Base-by-base conservation (phyloP, 768 basidiomycete genomes). In the Hericium erinaceus region DNA sequence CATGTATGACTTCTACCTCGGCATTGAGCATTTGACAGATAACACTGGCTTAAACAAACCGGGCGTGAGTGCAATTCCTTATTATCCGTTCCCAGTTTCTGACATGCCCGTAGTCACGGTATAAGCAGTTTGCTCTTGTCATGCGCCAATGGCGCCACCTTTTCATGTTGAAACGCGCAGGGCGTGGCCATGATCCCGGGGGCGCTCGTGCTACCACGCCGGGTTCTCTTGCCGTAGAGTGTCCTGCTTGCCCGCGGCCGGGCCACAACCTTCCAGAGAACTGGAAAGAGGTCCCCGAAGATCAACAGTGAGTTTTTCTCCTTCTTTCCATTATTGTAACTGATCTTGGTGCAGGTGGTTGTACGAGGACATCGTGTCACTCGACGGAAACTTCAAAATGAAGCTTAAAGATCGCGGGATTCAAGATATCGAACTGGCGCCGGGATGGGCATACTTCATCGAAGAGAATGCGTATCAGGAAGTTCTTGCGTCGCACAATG, bases 331-430 rank as follows among this genome's bases (percentile, higher is more conserved):
- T 22, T 22, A 22, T 22, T 22, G 22, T 22, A 22, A 22, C 22
- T 22, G 22, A 22, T 22, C 22, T 22, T 22, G 22, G 22, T 22
- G 22, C 22, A 22, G 22, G 22, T 22, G 22, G 22, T 22, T 22
- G 22, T 22, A 22, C 22, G 22, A 22, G 22, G 22, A 22, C 22
- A 22, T 22, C 2, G 22, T 22, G 22, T 49, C 8, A 70, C 69
- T 60, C 61, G 64, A 9, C 52, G 65, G 3, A 64, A 67, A 20
- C 65, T 67, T 55, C 60, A 49, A 49, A 22, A 24, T 24, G 22
- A 49, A 49, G 20, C 48, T 49, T 12, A 49, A 49, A 22, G 24
- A 49, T 24, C 15, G n/a, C n/a, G 48, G 48, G 16, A 18, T 49
- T 26, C n/a, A 20, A 13, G 48, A 49, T 22, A 49, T 26, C 22